Evolutionary conservation across 371 early-diverging fungal genomes (phyloP).

Genomic region (Apophysomyces sp.): DNA sequence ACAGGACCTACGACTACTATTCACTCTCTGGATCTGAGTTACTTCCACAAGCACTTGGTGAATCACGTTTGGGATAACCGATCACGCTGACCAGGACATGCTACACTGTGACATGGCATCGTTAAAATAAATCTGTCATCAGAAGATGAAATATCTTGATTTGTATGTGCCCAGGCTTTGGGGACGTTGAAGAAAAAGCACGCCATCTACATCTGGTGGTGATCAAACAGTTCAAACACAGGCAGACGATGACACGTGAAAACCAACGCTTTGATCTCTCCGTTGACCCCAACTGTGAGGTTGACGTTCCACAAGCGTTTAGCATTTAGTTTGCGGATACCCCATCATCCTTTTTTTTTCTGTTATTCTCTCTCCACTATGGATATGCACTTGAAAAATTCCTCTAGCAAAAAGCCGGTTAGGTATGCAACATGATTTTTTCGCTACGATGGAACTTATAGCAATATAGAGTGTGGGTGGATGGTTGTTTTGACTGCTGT

Average conservation of each 20-base stretch:
- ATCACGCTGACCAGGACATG: no score
- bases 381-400: not conserved
- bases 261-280: not conserved
- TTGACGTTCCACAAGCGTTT: not conserved
- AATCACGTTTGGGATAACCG: no score
- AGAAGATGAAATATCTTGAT: no score
- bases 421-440: not conserved
- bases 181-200: not conserved
- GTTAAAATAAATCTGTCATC: no score
- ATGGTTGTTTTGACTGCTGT: slow-evolving; percentile 97
- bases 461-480: slow-evolving; percentile 74
- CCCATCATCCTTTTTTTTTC: not conserved
- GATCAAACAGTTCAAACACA: not conserved
- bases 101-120: no score
- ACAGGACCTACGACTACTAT: no score
- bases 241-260: not conserved
- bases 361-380: not conserved
- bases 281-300: not conserved
- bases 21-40: no score
- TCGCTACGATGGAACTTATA: not conserved
- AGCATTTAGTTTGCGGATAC: not conserved
- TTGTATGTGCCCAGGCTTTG: not conserved
- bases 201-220: not conserved
- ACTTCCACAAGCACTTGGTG: no score
- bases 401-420: not conserved